Conservation (phyloP, 2,329 filamentous ascomycete species). For the Elsinoe australis region DNA sequence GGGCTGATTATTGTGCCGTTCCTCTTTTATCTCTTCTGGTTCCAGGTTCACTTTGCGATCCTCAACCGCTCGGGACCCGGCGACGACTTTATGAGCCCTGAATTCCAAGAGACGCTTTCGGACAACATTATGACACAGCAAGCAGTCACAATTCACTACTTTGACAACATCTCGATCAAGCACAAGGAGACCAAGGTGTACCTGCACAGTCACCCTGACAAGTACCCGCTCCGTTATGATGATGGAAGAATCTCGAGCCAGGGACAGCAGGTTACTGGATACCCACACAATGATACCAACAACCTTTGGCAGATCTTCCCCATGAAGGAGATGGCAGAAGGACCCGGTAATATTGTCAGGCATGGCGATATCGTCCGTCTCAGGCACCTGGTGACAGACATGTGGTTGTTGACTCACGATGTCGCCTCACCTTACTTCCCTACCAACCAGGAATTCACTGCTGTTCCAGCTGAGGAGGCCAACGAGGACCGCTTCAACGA, state of each 20-base stretch:
- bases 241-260: constrained; percentile 96
- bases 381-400: constrained; percentile 77
- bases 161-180: constrained; percentile 74
- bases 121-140: constrained; percentile 91
- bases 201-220: constrained; percentile 84
- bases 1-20: constrained; percentile 87
- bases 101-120: constrained; percentile 93
- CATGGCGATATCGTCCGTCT: constrained; percentile 83
- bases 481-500: constrained; percentile 71
- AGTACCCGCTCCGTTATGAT: constrained; percentile 89
- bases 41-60: constrained; percentile 96
- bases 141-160: constrained; percentile 79
- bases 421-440: constrained; percentile 94
- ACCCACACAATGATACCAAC: constrained; percentile 97
- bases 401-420: constrained; percentile 83
- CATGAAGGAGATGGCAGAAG: constrained; percentile 43
- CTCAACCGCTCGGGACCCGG: constrained; percentile 82
- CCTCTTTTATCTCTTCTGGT: constrained; percentile 99
- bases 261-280: constrained; percentile 93
- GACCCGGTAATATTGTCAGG: constrained; percentile 58
- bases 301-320: constrained; percentile 96
- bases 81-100: constrained; percentile 97
- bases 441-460: constrained; percentile 98
- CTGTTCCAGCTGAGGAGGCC: constrained; percentile 64
- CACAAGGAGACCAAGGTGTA: constrained; percentile 98